Evolutionary conservation across 2,329 filamentous ascomycete genomes (phyloP), one percentile per base, ranked within the genome.

Genomic region (Monilinia laxa): DNA sequence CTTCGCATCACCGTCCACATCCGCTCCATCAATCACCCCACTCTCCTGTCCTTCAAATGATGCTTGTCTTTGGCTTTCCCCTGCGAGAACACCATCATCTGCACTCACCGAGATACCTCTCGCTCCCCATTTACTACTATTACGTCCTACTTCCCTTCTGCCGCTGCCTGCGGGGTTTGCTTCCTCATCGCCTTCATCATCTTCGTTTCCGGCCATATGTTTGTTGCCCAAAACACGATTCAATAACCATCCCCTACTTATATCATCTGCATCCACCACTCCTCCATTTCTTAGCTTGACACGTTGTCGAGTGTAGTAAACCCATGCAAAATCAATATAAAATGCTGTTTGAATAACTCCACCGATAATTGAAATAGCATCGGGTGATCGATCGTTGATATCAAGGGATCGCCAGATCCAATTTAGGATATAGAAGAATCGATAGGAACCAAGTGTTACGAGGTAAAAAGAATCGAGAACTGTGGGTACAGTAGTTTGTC

Each of bases 381-480:
- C 89, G 68, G 88, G 87, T 70, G 87, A 28, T 85, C 84, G 77
- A 72, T 86, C 84, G 40, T 82, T 80, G 12, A 82, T 81, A 73
- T 90, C 87, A 28, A 86, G 79, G 67, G 83, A 84, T 42, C 91
- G 87, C 69, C 86, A 80, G 72, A 97, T 89, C 94, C 94, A 98
- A 78, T 97, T 97, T 58, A 97, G 78, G 68, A 96, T 89, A 79
- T 98, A 97, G 69, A 97, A 86, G 59, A 83, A 91, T 67, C 94
- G 91, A 80, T 97, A 98, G 16, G 89, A 89, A 47, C 93, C 94
- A 1, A 97, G 85, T 0, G 92, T 88, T 60, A 95, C 82, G 65
- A 98, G 90, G 79, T 98, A 98, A 80, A 91, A 97, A n/a, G 92
- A 96, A 77, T 97, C 92, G 79, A 98, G 93, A 57, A 97, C 94